phyloP scores from a whole-genome alignment of 352 stramenopile genomes.

The Pilasporangium apinafurcum region DNA sequence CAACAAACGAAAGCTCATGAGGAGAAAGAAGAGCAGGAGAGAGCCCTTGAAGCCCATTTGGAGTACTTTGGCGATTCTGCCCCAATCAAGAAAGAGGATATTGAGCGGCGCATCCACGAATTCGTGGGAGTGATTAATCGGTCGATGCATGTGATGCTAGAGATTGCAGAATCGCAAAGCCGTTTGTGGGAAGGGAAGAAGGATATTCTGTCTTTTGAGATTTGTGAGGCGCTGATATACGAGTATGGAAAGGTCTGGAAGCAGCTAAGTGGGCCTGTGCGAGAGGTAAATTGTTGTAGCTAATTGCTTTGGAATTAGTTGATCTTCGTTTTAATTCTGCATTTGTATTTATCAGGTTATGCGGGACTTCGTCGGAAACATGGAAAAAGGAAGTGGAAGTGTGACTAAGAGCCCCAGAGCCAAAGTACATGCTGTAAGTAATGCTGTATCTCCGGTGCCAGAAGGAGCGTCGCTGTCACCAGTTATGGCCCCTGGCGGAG shows the following conservation, averaged over 20 bases:
- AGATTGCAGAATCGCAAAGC: constrained; percentile 45
- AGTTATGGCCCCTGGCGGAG: neutral
- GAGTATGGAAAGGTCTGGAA: constrained; percentile 46
- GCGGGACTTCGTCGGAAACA: constrained; percentile 7
- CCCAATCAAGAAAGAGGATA: constrained; percentile 54
- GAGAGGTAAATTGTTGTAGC: constrained; percentile 27
- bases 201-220: constrained; percentile 16
- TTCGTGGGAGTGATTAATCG: constrained; percentile 45
- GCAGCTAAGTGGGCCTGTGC: constrained; percentile 36
- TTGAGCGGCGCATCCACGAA: constrained; percentile 58
- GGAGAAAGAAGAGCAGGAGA: constrained; percentile 37
- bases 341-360: constrained; percentile 5
- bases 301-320: too few relatives aligned
- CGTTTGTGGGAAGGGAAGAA: constrained; percentile 45
- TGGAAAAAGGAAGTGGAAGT: neutral
- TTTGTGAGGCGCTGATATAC: constrained; percentile 24
- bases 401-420: too few relatives aligned
- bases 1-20: constrained; percentile 39
- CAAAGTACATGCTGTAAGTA: too few relatives aligned
- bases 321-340: constrained; percentile 7
- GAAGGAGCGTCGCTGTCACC: neutral
- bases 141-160: constrained; percentile 44
- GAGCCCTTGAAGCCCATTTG: constrained; percentile 31
- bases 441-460: neutral
- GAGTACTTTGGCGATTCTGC: constrained; percentile 62